Evolutionary conservation across 2,329 filamentous ascomycete genomes (phyloP).

Genomic region (Epichloe sp.): DNA sequence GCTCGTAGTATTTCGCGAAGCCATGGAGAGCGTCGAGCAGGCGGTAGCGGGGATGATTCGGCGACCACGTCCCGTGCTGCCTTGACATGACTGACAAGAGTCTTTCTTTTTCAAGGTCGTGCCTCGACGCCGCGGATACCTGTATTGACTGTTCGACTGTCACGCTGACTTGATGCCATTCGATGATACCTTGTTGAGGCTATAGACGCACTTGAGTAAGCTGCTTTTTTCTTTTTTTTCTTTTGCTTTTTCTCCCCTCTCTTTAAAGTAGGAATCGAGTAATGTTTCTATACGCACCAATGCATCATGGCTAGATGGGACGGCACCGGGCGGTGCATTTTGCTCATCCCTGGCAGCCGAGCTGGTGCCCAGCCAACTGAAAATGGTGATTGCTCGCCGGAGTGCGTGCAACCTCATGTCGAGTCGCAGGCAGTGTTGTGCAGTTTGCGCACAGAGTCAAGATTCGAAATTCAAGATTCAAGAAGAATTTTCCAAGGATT

Average conservation of each 20-base stretch:
- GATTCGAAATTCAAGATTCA: not conserved
- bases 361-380: not conserved
- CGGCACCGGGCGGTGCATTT: not conserved
- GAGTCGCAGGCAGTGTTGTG: not conserved
- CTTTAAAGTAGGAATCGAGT: not conserved
- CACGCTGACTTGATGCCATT: slow-evolving; percentile 15
- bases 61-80: slow-evolving; percentile 19
- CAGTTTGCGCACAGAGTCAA: not conserved
- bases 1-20: slow-evolving; percentile 21
- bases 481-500: not conserved
- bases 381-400: not conserved
- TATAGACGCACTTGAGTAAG: not conserved
- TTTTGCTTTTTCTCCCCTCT: not conserved
- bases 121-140: slow-evolving; percentile 11
- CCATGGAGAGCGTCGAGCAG: slow-evolving; percentile 27
- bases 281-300: not conserved
- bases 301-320: not conserved
- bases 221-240: not conserved
- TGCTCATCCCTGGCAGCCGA: not conserved
- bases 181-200: slow-evolving; percentile 6
- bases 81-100: slow-evolving; percentile 18
- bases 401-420: not conserved
- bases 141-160: slow-evolving; percentile 13
- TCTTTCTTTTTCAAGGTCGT: slow-evolving; percentile 18
- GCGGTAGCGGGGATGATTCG: slow-evolving; percentile 25